Evolutionary conservation across 345 rosid genomes (phyloP).

Genomic region (Eucalyptus regnans): DNA sequence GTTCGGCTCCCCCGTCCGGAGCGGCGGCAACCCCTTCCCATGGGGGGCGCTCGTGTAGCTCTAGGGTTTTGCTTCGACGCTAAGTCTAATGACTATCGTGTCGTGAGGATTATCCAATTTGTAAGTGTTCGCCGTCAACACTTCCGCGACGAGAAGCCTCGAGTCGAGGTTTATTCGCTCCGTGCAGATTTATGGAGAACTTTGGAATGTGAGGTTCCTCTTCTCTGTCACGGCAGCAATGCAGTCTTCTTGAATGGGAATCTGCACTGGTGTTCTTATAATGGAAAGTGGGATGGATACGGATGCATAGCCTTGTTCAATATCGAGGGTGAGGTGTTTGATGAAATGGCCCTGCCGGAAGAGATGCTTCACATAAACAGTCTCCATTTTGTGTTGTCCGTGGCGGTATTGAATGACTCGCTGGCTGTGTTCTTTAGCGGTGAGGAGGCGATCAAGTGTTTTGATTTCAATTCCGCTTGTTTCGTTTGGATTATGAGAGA

Average conservation of each 20-base stretch:
- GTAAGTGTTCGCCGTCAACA: accelerated
- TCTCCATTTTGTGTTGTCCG: neutral
- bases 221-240: no score
- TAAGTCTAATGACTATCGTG: neutral
- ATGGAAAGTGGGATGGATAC: no score
- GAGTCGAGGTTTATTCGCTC: neutral
- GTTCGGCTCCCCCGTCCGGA: neutral
- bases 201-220: no score
- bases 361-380: neutral
- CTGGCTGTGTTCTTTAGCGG: neutral
- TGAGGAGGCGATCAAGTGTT: neutral
- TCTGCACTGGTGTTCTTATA: no score
- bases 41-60: no score
- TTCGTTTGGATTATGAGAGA: neutral
- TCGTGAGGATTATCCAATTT: neutral
- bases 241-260: no score
- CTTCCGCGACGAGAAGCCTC: neutral
- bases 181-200: no score
- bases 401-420: neutral
- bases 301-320: neutral
- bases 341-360: neutral
- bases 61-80: neutral
- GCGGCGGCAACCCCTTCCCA: neutral
- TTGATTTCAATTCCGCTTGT: neutral
- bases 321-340: neutral